phyloP scores from a whole-genome alignment of 352 stramenopile genomes.

The Phytophthora boehmeriae region DNA sequence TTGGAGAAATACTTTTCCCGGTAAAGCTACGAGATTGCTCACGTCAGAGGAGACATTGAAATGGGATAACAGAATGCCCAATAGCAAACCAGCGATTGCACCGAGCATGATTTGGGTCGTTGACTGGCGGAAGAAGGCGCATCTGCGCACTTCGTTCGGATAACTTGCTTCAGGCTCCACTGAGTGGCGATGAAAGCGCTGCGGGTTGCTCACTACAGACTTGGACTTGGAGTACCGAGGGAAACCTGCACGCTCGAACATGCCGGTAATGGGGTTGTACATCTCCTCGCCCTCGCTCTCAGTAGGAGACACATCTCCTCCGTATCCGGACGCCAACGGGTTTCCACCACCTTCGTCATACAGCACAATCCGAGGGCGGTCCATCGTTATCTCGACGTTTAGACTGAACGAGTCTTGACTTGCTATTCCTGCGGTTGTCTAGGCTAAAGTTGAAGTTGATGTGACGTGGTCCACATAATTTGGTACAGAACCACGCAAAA shows the following conservation, averaged over 20 bases:
- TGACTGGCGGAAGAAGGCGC: slow-evolving; percentile 33
- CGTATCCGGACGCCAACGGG: slow-evolving; percentile 19
- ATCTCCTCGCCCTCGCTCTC: slow-evolving; percentile 32
- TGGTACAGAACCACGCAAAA: slow-evolving; percentile 5
- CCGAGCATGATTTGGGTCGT: slow-evolving; percentile 52
- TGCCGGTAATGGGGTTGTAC: slow-evolving; percentile 32
- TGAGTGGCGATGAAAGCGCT: slow-evolving; percentile 12
- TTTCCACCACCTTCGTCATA: slow-evolving; percentile 20
- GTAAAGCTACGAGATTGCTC: slow-evolving; percentile 42
- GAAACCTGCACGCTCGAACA: slow-evolving; percentile 25
- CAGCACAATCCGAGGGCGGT: slow-evolving; percentile 25
- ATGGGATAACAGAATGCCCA: slow-evolving; percentile 42
- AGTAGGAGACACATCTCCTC: slow-evolving; percentile 26
- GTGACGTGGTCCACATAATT: slow-evolving; percentile 18
- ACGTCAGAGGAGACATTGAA: slow-evolving; percentile 42
- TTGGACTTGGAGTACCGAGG: slow-evolving; percentile 29
- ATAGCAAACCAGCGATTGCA: slow-evolving; percentile 34
- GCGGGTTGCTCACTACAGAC: slow-evolving; percentile 12
- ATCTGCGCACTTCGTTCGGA: slow-evolving; percentile 23
- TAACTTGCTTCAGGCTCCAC: slow-evolving; percentile 27
- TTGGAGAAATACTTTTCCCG: slow-evolving; percentile 50
- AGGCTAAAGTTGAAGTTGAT: slow-evolving; percentile 31
- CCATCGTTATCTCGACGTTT: slow-evolving; percentile 12
- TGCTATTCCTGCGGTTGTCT: not conserved
- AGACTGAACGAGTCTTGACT: not conserved